Base-by-base conservation (phyloP, 2,329 filamentous ascomycete species). In the Talaromyces sp. region DNA sequence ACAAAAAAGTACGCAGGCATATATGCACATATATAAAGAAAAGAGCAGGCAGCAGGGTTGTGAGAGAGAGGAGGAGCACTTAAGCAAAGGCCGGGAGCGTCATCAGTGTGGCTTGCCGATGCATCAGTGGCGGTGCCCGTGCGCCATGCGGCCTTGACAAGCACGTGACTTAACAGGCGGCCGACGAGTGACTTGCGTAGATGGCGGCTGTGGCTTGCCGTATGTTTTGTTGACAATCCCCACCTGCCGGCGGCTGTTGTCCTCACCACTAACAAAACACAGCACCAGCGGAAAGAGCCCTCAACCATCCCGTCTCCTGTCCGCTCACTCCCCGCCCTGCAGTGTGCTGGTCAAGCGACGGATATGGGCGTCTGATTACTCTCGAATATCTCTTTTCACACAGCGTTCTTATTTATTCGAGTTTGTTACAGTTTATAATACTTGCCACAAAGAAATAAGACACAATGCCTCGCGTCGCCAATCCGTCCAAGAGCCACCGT, bases 391-490 rank as follows among this genome's bases (percentile, higher is more conserved):
- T n/a, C 27, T 31, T 35, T 55, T 31, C 55, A 56, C 24, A 24
- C 2, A 29, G 14, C 11, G 14, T 19, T 50, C 26, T 26, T 38
- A 38, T n/a, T 50, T 29, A 26, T 53, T 55, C 19, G 6, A 32
- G 21, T 53, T 29, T 26, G 41, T 43, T 60, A 60, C 56, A 41
- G 43, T 43, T 56, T 60, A 46, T 51, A 32, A 43, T 62, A 26
- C 58, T 41, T 35, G 38, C 19, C 24, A 24, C 41, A 31, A 14
- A 49, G 50, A 29, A 49, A 32, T 17, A 26, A 24, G 13, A 32
- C 31, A 32, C 62, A 65, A 86, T 86, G 83, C 82, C 83, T 75
- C 82, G 83, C 73, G 79, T 84, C 59, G 80, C 79, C 68, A 81
- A 81, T 57, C 64, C 72, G 32, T 55, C 74, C 53, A 76, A 76